phyloP scores from a whole-genome alignment of 192 early-diverging fungal species.

The Backusella liffmaniae region DNA sequence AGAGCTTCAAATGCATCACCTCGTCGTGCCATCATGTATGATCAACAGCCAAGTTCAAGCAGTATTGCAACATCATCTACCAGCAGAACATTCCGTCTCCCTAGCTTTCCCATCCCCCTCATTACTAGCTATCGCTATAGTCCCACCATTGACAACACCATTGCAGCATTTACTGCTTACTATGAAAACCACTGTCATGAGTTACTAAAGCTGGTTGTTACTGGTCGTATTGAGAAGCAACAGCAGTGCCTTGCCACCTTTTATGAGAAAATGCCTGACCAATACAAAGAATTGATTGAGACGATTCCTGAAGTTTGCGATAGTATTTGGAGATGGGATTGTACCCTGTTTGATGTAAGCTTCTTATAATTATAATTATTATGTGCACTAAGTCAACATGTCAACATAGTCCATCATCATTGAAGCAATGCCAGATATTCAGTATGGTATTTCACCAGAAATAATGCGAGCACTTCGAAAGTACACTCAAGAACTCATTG shows the following conservation, averaged over 20 bases:
- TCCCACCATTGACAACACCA: neutral
- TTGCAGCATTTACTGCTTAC: neutral
- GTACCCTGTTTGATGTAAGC: slow-evolving; percentile 50
- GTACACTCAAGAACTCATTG: slow-evolving; percentile 12
- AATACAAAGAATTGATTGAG: slow-evolving; percentile 14
- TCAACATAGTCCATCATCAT: slow-evolving; percentile 26
- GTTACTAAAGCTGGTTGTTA: neutral
- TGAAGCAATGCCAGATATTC: slow-evolving; percentile 12
- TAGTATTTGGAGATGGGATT: slow-evolving; percentile 50
- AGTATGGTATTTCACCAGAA: neutral
- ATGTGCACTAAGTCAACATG: neutral
- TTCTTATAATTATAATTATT: neutral
- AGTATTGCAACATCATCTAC: neutral
- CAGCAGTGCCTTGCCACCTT: neutral
- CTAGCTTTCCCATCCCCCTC: neutral
- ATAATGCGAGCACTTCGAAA: slow-evolving; percentile 11
- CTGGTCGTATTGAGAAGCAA: neutral
- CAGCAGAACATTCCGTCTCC: neutral
- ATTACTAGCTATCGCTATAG: neutral
- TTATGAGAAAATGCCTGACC: slow-evolving; percentile 13
- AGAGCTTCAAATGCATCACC: neutral
- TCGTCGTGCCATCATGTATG: neutral
- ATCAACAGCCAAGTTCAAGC: neutral
- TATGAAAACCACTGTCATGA: slow-evolving; percentile 9
- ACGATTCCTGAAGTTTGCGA: slow-evolving; percentile 37